Percentiles rank a stretch among this genome's conserved stretches.
phyloP scores from a whole-genome alignment of 805 yeast genomes.

The Metschnikowia corniflorae region DNA sequence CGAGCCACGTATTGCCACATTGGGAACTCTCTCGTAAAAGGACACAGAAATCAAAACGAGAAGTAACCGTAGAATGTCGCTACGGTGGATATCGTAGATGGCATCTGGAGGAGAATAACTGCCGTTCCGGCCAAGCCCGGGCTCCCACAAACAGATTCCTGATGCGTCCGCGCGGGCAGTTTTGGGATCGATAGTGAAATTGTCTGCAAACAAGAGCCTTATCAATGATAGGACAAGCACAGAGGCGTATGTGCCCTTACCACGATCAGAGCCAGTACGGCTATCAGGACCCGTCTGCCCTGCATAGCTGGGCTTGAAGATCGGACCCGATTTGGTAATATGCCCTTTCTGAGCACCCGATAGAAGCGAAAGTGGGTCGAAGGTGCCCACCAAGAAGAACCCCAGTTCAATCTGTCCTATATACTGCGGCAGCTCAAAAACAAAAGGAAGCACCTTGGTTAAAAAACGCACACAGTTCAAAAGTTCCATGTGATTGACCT shows the following conservation, averaged over 20 bases:
- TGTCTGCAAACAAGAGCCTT: conserved; percentile 50
- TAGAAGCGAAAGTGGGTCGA: conserved; percentile 34
- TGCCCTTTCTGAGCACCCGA: background rate
- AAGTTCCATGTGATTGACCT: conserved; percentile 31
- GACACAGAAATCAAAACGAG: conserved; percentile 59
- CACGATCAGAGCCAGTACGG: background rate
- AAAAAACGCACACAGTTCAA: conserved; percentile 63
- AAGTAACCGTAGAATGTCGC: conserved; percentile 62
- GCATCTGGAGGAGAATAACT: conserved; percentile 25
- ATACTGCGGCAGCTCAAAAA: conserved; percentile 50
- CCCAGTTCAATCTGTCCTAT: conserved; percentile 23
- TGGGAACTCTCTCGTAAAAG: conserved; percentile 47
- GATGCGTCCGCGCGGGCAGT: background rate
- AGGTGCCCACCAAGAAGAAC: conserved; percentile 34
- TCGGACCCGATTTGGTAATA: background rate
- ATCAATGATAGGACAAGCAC: conserved; percentile 23
- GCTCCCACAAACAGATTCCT: conserved; percentile 60
- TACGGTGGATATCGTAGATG: conserved; percentile 56
- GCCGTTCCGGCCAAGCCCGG: conserved; percentile 61
- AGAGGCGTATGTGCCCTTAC: conserved; percentile 1
- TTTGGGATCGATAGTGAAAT: conserved; percentile 45
- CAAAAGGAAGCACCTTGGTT: conserved; percentile 61
- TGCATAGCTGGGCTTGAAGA: background rate
- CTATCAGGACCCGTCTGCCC: background rate
- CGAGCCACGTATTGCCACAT: conserved; percentile 51